Base-by-base conservation (phyloP, 768 basidiomycete species). In the Thelephora ganbajun region DNA sequence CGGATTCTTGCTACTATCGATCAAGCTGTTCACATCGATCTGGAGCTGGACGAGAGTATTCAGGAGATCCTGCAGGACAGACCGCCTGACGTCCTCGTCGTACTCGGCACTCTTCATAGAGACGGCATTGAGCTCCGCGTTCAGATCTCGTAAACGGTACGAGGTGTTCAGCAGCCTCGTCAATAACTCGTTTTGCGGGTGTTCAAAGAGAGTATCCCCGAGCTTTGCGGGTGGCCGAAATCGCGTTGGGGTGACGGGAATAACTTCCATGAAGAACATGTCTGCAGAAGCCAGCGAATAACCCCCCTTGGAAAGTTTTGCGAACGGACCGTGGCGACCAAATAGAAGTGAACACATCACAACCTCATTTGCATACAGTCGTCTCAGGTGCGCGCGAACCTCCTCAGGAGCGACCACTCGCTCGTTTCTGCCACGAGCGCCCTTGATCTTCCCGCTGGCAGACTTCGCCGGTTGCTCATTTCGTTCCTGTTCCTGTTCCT, bases 1-100 rank as follows among this genome's bases (percentile, higher is more conserved):
- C 5, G 94, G 91, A 58, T 98, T 97, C 68, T 98, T 97, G 60
- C 79, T 86, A 58, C 87, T 91, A 59, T 99, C 96, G 65, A 99
- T 84, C 65, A 97, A 94, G 62, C 86, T 88, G 61, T 98, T 98
- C 51, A 98, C 92, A 51, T 94, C 86, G 46, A 86, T 71, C 62
- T 99, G 96, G 5, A 98, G 76, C 60, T 93, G 88, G 45, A 96
- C 77, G 42, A 99, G 64, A 7, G 80, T 66, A 55, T 92, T 89
- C 46, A 97, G 68, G 18, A 99, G 71, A 30, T 69, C 61, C 16
- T 75, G 72, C 60, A 91, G 75, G 6, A 85, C 62, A 49, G 72
- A 71, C 55, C 70, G 71, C 36, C 77, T 69, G 14, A 69, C 55
- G 11, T 59, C 59, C 34, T 75, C 72, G 56, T 85, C 76, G 50